These are phyloP conservation scores for Hygrophorus russula DNA, from an alignment of 768 basidiomycete species.

Conservation along the genomic window DNA sequence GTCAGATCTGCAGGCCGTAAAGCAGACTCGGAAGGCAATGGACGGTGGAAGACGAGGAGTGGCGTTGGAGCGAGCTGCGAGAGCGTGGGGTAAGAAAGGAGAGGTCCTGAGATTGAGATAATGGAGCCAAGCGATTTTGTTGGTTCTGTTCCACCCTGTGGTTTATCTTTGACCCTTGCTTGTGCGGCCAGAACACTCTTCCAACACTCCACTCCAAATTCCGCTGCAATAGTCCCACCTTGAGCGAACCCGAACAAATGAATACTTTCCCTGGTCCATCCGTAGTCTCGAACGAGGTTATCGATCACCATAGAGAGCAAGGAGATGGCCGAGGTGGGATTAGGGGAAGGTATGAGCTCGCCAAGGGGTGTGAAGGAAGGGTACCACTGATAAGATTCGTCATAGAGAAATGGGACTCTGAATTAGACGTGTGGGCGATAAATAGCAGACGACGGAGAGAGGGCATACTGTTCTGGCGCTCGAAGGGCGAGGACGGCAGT, in stretches of 20 bases:
- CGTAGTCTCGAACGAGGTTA: constrained; percentile 47
- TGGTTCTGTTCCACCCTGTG: not conserved
- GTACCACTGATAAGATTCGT: constrained; percentile 82
- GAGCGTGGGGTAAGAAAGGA: constrained; percentile 69
- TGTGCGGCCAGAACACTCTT: constrained; percentile 19
- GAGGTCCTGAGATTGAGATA: constrained; percentile 56
- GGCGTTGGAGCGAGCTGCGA: constrained; percentile 45
- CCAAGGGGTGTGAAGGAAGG: constrained; percentile 72
- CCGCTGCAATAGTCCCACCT: constrained; percentile 69
- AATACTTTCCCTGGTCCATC: constrained; percentile 59
- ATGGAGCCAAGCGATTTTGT: constrained; percentile 45
- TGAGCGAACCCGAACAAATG: constrained; percentile 87
- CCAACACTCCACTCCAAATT: constrained; percentile 53
- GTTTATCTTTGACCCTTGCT: constrained; percentile 4
- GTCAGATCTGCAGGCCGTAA: constrained; percentile 33
- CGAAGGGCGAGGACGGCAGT: constrained; percentile 77
- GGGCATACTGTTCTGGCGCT: constrained; percentile 61
- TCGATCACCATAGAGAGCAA: constrained; percentile 39
- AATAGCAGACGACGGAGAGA: constrained; percentile 1
- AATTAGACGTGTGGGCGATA: constrained; percentile 1
- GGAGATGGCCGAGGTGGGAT: constrained; percentile 60
- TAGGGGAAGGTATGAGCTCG: constrained; percentile 54
- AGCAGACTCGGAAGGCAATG: constrained; percentile 31
- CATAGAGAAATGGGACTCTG: constrained; percentile 72
- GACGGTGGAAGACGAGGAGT: constrained; percentile 46